phyloP scores from a whole-genome alignment of 306 rosid genomes.

The Trifolium fragiferum region DNA sequence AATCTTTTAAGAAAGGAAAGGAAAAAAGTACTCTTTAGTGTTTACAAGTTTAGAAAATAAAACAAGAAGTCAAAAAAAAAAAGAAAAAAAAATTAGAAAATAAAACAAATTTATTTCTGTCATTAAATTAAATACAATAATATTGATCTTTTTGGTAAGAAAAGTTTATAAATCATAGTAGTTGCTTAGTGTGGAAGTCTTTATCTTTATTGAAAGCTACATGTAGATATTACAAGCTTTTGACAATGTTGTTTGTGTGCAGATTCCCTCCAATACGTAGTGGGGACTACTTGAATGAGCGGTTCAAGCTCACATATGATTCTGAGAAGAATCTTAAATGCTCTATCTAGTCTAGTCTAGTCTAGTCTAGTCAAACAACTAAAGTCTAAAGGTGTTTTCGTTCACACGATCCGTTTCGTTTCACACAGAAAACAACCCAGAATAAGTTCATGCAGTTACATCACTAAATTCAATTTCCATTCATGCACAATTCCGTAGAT shows the following conservation, averaged over 20 bases:
- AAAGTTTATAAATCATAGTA: neutral
- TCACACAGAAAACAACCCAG: no score
- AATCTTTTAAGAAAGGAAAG: neutral
- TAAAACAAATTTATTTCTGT: no score
- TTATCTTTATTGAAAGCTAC: slow-evolving; percentile 31
- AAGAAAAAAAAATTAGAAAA: no score
- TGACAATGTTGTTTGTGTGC: slow-evolving; percentile 37
- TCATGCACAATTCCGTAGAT: no score
- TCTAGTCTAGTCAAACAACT: no score
- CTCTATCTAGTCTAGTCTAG: slow-evolving; percentile 19
- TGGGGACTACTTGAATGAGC: slow-evolving; percentile 77
- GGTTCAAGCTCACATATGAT: slow-evolving; percentile 64
- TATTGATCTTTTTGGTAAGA: no score
- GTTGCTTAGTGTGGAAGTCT: neutral
- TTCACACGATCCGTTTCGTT: no score
- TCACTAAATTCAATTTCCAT: no score
- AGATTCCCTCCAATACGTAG: slow-evolving; percentile 81
- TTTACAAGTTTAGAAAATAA: neutral
- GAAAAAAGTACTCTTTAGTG: neutral
- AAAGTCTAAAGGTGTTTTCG: neutral
- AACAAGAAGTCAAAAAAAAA: no score
- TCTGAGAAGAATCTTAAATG: slow-evolving; percentile 40
- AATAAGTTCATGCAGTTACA: no score
- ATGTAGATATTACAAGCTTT: neutral
- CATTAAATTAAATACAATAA: no score